Base-by-base conservation (phyloP, 805 yeast genomes). In the Yarrowia hollandica region DNA sequence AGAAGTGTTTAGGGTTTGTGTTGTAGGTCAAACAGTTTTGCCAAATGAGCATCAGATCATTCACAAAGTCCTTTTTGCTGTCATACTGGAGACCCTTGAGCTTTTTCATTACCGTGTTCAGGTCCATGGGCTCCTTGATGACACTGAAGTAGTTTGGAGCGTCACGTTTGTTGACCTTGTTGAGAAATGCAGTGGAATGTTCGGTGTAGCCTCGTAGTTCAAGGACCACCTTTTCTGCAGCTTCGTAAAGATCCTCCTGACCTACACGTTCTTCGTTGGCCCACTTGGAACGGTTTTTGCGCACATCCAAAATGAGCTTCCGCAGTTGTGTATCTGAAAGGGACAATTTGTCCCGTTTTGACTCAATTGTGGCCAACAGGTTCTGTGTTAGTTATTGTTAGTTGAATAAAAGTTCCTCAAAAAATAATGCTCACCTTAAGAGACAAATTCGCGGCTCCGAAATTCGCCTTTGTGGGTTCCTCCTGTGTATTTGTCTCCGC, bases 221-320 rank as follows among this genome's bases (percentile, higher is more conserved):
- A 63, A 85, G 75, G 0, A 92, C 91, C 1, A 94, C 99, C 68
- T 90, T 91, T 66, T 94, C 99, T 67, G 97, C 92, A 0, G 97
- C 96, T 66, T 95, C 99, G 68, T 94, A 94, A 19, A 94, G 78
- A 70, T 95, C 99, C 69, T 94, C 99, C 73, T 94, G 99, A 6
- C 99, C 99, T 41, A 94, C 84, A 62, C 88, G 79, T 60, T 91
- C 96, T 68, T 94, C 97, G 60, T 88, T 88, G 8, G 97, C 95
- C 99, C 99, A 94, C 72, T 94, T 94, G 0, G 98, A 95, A 61
- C 98, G 77, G 68, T 91, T 92, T 66, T 91, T 94, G 52, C 97
- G 79, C 9, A 94, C 98, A 68, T 94, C 99, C 79, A 88, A 81
- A 58, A 94, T 85, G 63, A 94, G 76, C 62, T 86, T 86, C 61